Base-by-base conservation (phyloP, 352 stramenopile genomes). In the Phytopythium sindhum region DNA sequence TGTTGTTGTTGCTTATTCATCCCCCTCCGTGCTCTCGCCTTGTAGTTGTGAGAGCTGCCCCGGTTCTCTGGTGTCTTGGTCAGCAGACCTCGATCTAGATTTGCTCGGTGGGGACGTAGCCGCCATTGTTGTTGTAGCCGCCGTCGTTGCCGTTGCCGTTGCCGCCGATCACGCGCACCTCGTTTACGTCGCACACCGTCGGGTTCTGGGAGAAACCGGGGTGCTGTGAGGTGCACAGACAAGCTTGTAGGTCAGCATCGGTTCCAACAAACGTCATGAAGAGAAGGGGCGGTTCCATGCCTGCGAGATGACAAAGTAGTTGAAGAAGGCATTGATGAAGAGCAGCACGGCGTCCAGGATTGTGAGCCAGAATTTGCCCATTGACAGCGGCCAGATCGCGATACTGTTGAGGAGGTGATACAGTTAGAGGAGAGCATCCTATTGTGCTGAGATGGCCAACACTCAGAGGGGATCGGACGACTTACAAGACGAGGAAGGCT, bases 311-410 rank as follows among this genome's bases (percentile, higher is more conserved):
- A 96, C 87, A 68, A 86, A 96, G 74, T 93, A 96, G 78, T 96
- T 96, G 81, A 96, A 96, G 66, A 96, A 94, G 19, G 87, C 87
- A 64, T 96, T 96, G 60, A 92, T 64, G 67, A 96, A 96, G 39
- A 96, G 74, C 67, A 96, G 70, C 64, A 89, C 75, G n/a, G 87
- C 87, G 72, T 96, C 84, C 28, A 96, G 64, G 66, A 94, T 94
- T 60, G 87, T 96, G 48, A 96, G 72, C 87, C 87, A 96, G 63
- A 94, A 96, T 61, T 90, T 91, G 70, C 87, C 87, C 87, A 96
- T 94, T 4, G 87, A 96, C 37, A 96, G 69, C 61, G 87, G 87
- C 87, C 87, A 96, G 70, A 96, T 96, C 54, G 87, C 87, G 60
- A 95, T 95, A 63, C 86, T 93, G 31, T 28, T 59, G 28, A 42